Evolutionary conservation across 2,329 filamentous ascomycete genomes (phyloP), one percentile per base, ranked within the genome.

Genomic region (Fusarium dlaminii): DNA sequence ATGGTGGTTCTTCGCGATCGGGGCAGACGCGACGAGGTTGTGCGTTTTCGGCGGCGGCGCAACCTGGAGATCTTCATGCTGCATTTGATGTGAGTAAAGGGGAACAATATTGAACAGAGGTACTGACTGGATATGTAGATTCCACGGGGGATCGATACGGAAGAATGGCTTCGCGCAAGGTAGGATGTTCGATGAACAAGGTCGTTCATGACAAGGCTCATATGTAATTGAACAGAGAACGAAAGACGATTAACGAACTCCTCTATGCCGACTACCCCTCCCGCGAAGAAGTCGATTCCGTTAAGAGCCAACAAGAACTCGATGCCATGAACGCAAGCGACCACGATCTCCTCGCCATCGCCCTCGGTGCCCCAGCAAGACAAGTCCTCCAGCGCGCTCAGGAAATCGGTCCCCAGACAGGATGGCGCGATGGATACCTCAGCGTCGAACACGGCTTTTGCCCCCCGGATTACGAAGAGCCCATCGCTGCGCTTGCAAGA

Each of bases 311-410:
- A 30, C 56, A 84, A 63, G 85, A 86, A 66, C 83, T 88, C 37
- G 87, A 89, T 71, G 79, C 81, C 11, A 82, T 89, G 22, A 86
- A 85, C 48, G 84, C 83, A 6, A 81, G 81, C 58, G 86, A 88
- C 62, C 82, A 85, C 36, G 85, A 88, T 57, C 78, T 89, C 9
- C 81, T 89, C 3, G 87, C 87, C 20, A 82, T 87, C 11, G 87
- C 87, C 4, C 82, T 89, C 10, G 87, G 87, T 3, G 87, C 87
- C 0, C 87, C 87, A 3, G 87, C 87, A 29, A 84, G 87, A 17
- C 87, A 88, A 74, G 87, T 89, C 9, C 85, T 89, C 63, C 77
- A 87, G 30, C 80, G 87, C 42, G 87, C 87, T 18, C 86, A 89
- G 72, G 84, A 87, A 37, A 84, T 89, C n/a, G 87, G 87, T 0